Evolutionary conservation across 352 stramenopile genomes (phyloP), one percentile per base, ranked within the genome.

Genomic region (Elongisporangium prolatum): DNA sequence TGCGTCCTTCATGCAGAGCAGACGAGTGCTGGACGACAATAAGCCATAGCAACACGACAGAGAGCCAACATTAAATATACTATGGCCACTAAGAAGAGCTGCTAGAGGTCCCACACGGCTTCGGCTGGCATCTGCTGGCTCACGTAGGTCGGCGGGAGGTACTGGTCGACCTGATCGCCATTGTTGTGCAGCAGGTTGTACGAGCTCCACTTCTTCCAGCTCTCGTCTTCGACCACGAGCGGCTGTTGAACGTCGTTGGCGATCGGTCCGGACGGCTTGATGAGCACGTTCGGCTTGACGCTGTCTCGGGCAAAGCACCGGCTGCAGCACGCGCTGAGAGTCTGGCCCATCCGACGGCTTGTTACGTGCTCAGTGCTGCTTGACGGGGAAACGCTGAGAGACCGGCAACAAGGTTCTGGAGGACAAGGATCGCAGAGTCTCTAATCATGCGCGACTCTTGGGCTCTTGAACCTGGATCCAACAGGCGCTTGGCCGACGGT

Each of bases 211-310:
- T 79, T 75, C 64, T 89, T 89, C 80, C 80, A 92, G 60, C 82
- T 91, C 56, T 92, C 80, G 63, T 92, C 82, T 77, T 92, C 77
- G 25, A 89, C 80, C 44, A 89, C 80, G 20, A 88, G 78, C n/a
- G 77, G 77, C 50, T 87, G 75, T 60, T 79, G 69, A 5, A 40
- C 28, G 28, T 40, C 28, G 28, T 40, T 40, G 28, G 28, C 28
- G 28, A 40, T 40, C 28, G 28, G 28, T 9, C 28, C 28, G 28
- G 28, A 40, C 28, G 28, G 28, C 8, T 40, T 40, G 28, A 40
- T 40, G 5, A 40, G 28, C 28, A 40, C 24, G 18, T 47, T 28
- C n/a, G 18, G 13, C 21, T 47, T 53, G 9, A 37, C 54, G 22
- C 11, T 56, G 25, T 21, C 59, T 37, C 50, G 59, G 16, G 49